Evolutionary conservation across 164 flowering plant genomes (phyloP).

Genomic region (Tetracentron sinense): DNA sequence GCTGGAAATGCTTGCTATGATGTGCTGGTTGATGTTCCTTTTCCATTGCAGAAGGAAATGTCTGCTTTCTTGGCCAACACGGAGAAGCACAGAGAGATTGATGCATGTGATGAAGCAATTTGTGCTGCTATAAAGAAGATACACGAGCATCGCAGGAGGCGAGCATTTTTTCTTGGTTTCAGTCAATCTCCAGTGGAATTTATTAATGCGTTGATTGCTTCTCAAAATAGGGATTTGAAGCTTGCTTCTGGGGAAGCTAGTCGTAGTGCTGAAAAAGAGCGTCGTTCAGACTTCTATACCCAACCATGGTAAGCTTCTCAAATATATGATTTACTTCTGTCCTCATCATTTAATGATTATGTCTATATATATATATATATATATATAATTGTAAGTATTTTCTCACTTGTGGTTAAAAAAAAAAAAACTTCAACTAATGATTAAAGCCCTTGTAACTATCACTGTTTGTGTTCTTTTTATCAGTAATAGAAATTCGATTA

Average conservation of each 20-base stretch:
- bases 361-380: no score
- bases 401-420: no score
- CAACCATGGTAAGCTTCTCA: constrained; percentile 74
- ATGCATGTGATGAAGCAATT: constrained; percentile 68
- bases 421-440: no score
- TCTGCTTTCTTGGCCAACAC: constrained; percentile 49
- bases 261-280: constrained; percentile 65
- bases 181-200: constrained; percentile 95
- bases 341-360: no score
- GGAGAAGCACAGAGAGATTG: constrained; percentile 64
- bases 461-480: no score
- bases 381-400: no score
- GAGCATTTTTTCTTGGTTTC: constrained; percentile 83
- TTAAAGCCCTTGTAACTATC: no score
- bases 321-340: no score
- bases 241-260: constrained; percentile 69
- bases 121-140: constrained; percentile 66
- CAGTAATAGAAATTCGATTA: no score
- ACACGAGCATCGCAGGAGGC: constrained; percentile 63
- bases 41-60: constrained; percentile 62
- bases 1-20: constrained; percentile 79
- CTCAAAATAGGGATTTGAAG: constrained; percentile 80
- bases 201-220: constrained; percentile 70
- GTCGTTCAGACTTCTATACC: constrained; percentile 61
- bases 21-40: constrained; percentile 71